These are phyloP conservation scores for Jatropha multifida DNA, from an alignment of 441 rosid species.

Conservation along the genomic window DNA sequence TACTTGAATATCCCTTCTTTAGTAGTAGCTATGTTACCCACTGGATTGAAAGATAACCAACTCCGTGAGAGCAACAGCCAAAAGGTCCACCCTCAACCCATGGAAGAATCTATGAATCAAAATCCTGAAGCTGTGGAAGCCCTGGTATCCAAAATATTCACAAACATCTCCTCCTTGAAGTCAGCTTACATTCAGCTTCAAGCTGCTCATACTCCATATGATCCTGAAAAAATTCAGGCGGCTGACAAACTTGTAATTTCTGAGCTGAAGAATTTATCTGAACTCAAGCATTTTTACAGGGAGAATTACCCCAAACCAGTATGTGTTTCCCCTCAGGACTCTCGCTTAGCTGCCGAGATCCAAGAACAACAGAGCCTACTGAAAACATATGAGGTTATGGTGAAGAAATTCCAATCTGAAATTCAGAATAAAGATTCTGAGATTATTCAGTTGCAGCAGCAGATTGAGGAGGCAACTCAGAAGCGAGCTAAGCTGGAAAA, in stretches of 20 bases:
- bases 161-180: conserved; percentile 83
- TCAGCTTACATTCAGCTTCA: conserved; percentile 94
- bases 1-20: conserved; percentile 30
- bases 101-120: conserved; percentile 83
- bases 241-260: conserved; percentile 85
- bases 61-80: conserved; percentile 81
- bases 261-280: conserved; percentile 82
- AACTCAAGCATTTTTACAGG: conserved; percentile 81
- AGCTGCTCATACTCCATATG: conserved; percentile 93
- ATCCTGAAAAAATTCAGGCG: conserved; percentile 90
- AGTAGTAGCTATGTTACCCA: conserved; percentile 80
- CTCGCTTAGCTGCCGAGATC: conserved; percentile 96
- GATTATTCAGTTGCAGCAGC: conserved; percentile 71
- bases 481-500: conserved; percentile 79
- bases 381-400: conserved; percentile 97
- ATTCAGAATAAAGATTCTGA: conserved; percentile 95
- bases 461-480: conserved; percentile 83
- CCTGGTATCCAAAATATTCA: conserved; percentile 71
- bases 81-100: conserved; percentile 94
- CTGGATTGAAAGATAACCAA: conserved; percentile 87
- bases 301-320: conserved; percentile 83
- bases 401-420: conserved; percentile 94
- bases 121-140: conserved; percentile 87
- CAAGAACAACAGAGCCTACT: conserved; percentile 95
- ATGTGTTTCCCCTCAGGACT: conserved; percentile 82